Evolutionary conservation across 257 asterid genomes (phyloP).

Genomic region (Anisodus acutangulus): DNA sequence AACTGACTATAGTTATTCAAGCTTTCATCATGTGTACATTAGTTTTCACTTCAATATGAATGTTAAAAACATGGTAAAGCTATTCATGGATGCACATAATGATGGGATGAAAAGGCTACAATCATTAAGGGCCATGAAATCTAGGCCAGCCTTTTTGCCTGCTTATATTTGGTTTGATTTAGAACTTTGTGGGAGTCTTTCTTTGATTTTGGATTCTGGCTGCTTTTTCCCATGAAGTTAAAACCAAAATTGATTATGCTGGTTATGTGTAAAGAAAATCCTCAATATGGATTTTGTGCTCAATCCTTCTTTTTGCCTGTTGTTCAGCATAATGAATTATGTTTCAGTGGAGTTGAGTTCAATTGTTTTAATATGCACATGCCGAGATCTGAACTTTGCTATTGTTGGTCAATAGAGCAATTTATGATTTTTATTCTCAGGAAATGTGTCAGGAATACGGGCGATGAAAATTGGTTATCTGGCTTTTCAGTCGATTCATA

Average conservation of each 20-base stretch:
- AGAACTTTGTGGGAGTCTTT: not conserved
- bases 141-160: not conserved
- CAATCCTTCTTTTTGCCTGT: not conserved
- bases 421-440: not conserved
- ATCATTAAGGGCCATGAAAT: not conserved
- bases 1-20: not conserved
- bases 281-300: too few relatives aligned
- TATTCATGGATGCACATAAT: not conserved
- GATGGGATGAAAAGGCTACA: not conserved
- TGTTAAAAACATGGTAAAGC: not conserved
- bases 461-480: not conserved
- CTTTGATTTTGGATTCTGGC: not conserved
- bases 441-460: not conserved
- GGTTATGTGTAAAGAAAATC: not conserved
- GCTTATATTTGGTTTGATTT: not conserved
- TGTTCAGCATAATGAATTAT: not conserved
- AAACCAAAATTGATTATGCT: slow-evolving; percentile 10
- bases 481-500: not conserved
- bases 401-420: not conserved
- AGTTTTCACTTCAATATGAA: not conserved
- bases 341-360: not conserved
- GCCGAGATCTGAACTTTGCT: not conserved
- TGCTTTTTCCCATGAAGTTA: not conserved
- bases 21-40: not conserved
- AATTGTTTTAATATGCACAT: not conserved